Evolutionary conservation across 139 green algal species (phyloP).

Genomic region (Picochlorum sp.): DNA sequence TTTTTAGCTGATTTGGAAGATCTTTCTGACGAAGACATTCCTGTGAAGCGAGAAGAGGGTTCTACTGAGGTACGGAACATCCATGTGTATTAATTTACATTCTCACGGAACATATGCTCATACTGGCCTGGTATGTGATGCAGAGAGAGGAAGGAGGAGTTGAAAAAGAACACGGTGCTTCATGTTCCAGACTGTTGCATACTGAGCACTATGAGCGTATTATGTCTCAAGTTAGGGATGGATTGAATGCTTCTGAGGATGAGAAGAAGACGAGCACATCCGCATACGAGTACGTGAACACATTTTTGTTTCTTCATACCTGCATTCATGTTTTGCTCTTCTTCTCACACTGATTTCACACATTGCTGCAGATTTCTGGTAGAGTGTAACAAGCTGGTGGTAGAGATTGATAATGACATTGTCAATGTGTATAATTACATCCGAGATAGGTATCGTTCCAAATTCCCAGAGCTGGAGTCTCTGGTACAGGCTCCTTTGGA

Average conservation of each 20-base stretch:
- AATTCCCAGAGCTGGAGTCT: constrained; percentile 93
- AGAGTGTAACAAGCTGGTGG: constrained; percentile 88
- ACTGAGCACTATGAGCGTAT: constrained; percentile 34
- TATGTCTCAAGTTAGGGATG: constrained; percentile 27
- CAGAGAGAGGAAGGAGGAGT: too few species aligned
- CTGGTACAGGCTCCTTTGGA: constrained; percentile 83
- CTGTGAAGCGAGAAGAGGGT: neutral
- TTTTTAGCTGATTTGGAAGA: constrained; percentile 96
- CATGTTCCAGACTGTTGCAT: too few species aligned
- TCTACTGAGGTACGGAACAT: constrained; percentile 5
- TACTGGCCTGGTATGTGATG: too few species aligned
- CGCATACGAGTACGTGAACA: constrained; percentile 17
- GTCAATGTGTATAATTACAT: constrained; percentile 78
- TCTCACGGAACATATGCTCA: neutral
- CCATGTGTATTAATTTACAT: neutral
- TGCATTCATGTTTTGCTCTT: neutral
- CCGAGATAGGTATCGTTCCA: constrained; percentile 37
- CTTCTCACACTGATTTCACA: neutral
- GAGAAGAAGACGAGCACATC: constrained; percentile 1
- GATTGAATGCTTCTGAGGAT: neutral
- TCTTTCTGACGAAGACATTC: constrained; percentile 64
- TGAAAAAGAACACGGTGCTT: too few species aligned
- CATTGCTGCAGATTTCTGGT: constrained; percentile 67
- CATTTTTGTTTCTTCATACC: neutral
- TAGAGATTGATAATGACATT: constrained; percentile 96